Evolutionary conservation across 371 early-diverging fungal species (phyloP).

Genomic region (Globomyces sp.): DNA sequence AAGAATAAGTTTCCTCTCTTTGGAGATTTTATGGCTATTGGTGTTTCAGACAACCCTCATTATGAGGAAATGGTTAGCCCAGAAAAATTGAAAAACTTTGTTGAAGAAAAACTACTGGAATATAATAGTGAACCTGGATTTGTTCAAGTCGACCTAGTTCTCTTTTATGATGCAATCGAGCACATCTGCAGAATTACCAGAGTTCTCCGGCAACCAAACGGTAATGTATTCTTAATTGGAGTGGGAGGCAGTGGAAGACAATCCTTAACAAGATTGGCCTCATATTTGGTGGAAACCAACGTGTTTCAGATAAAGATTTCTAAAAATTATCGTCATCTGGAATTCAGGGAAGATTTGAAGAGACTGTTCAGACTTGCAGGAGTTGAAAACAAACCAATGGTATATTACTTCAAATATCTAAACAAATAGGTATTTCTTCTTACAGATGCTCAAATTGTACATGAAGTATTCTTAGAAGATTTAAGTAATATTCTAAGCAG

Average conservation of each 20-base stretch:
- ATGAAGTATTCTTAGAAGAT: constrained; percentile 50
- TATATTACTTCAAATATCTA: constrained; percentile 38
- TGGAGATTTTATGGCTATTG: constrained; percentile 45
- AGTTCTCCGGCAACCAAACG: constrained; percentile 48
- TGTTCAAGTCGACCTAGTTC: constrained; percentile 51
- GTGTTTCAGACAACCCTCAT: constrained; percentile 29
- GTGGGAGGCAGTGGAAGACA: constrained; percentile 58
- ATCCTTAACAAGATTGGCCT: constrained; percentile 46
- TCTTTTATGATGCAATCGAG: constrained; percentile 57
- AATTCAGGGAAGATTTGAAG: constrained; percentile 59
- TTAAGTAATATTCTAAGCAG: constrained; percentile 52
- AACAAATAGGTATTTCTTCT: no score
- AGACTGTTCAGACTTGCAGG: constrained; percentile 46
- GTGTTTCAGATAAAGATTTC: constrained; percentile 58
- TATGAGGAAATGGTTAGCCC: constrained; percentile 54
- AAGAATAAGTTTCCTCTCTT: constrained; percentile 46
- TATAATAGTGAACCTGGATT: constrained; percentile 56
- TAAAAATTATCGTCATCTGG: constrained; percentile 50
- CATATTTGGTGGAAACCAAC: constrained; percentile 43
- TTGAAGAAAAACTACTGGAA: constrained; percentile 48
- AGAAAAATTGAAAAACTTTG: constrained; percentile 42
- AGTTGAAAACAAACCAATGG: constrained; percentile 43
- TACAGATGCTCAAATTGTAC: constrained; percentile 49
- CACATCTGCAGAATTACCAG: constrained; percentile 56
- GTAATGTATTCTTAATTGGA: constrained; percentile 56